Evolutionary conservation across 495 filamentous ascomycete genomes (phyloP).

Genomic region (Penicillium coffeae): DNA sequence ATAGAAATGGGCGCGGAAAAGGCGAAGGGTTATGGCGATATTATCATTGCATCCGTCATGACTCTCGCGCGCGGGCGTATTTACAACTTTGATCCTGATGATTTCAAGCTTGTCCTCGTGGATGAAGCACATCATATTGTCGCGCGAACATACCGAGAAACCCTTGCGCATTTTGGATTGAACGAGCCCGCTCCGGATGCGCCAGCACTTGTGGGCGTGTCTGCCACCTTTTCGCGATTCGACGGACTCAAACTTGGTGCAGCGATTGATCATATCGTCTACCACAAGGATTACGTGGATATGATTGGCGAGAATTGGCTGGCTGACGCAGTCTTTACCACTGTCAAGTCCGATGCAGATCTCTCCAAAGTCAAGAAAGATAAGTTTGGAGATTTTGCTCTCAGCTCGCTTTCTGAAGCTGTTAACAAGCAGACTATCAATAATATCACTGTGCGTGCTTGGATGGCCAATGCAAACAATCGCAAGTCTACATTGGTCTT

Average conservation of each 20-base stretch:
- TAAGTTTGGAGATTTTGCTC: conserved; percentile 72
- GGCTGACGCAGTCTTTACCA: conserved; percentile 86
- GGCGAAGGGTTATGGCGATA: conserved; percentile 77
- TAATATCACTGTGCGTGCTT: conserved; percentile 75
- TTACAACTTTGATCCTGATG: conserved; percentile 69
- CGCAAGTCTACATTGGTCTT: conserved; percentile 89
- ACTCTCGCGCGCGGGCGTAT: conserved; percentile 73
- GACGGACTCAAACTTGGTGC: conserved; percentile 86
- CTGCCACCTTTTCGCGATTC: conserved; percentile 83
- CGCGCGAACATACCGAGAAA: conserved; percentile 67
- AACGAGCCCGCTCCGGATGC: conserved; percentile 45
- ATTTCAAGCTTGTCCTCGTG: conserved; percentile 88
- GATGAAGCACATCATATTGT: conserved; percentile 99
- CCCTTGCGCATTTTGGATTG: conserved; percentile 72
- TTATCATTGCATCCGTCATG: conserved; percentile 87
- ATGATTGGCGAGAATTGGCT: conserved; percentile 91
- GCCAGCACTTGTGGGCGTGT: conserved; percentile 83
- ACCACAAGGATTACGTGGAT: conserved; percentile 94
- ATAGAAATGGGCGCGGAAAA: conserved; percentile 81
- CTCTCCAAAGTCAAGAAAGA: conserved; percentile 62
- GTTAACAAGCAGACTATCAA: conserved; percentile 79
- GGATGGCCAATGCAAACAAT: conserved; percentile 67
- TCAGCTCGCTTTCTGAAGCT: conserved; percentile 64
- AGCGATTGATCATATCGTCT: conserved; percentile 93
- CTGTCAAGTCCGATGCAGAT: conserved; percentile 76